phyloP scores from a whole-genome alignment of 257 asterid species.

The Petrea volubilis region DNA sequence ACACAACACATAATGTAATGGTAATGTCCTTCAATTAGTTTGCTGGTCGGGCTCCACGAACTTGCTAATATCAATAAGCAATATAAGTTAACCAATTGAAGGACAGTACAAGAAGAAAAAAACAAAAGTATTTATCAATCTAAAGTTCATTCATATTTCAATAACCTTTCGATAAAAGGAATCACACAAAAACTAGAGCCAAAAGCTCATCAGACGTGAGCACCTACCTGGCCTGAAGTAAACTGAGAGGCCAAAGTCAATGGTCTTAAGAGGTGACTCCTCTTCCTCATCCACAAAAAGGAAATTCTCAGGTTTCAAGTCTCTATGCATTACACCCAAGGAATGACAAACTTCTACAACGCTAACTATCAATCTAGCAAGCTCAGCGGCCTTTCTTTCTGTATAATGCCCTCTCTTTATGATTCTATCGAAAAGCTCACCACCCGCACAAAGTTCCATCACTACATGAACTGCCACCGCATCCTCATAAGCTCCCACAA shows the following conservation, averaged over 20 bases:
- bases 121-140: background rate
- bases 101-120: background rate
- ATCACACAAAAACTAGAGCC: background rate
- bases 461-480: conserved; percentile 81
- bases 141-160: background rate
- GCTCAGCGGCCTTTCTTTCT: conserved; percentile 79
- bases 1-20: too few relatives aligned
- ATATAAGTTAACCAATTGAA: background rate
- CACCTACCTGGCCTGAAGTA: conserved; percentile 97
- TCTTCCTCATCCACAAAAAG: conserved; percentile 72
- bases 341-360: conserved; percentile 85
- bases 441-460: conserved; percentile 92
- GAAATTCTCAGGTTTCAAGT: conserved; percentile 91
- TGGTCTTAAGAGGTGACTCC: conserved; percentile 76
- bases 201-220: background rate
- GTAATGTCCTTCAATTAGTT: too few relatives aligned
- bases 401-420: conserved; percentile 79
- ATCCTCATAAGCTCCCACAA: conserved; percentile 88
- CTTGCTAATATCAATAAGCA: background rate
- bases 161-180: background rate
- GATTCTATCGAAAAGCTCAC: conserved; percentile 94
- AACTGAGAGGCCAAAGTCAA: conserved; percentile 84
- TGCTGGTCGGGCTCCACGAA: background rate
- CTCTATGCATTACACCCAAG: conserved; percentile 91
- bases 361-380: conserved; percentile 70